These are phyloP conservation scores for Persicaria maculosa DNA, from an alignment of 148 eudicot species.

Conservation along the genomic window DNA sequence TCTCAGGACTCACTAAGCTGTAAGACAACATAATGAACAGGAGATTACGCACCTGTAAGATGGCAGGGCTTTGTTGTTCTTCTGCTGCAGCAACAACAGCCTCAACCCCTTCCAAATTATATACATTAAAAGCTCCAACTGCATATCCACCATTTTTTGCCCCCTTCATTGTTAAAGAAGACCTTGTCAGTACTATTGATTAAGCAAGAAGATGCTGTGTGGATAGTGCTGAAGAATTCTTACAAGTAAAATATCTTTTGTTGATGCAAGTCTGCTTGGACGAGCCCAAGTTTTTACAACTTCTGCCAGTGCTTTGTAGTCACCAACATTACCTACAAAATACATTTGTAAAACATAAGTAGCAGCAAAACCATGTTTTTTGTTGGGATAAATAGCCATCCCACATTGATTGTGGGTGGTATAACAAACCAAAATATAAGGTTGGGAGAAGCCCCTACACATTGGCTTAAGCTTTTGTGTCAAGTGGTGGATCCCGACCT, in stretches of 20 bases:
- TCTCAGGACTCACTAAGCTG: neutral
- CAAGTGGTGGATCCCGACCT: too few relatives aligned
- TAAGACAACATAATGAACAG: neutral
- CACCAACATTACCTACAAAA: slow-evolving; percentile 88
- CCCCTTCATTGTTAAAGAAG: slow-evolving; percentile 34
- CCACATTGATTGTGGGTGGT: too few relatives aligned
- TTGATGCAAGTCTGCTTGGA: slow-evolving; percentile 56
- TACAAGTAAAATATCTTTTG: slow-evolving; percentile 75
- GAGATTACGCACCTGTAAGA: slow-evolving; percentile 64
- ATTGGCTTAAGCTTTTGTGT: too few relatives aligned
- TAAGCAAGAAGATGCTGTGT: slow-evolving; percentile 6
- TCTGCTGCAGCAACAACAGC: slow-evolving; percentile 97
- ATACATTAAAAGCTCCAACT: slow-evolving; percentile 95
- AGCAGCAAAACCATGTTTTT: slow-evolving; percentile 20
- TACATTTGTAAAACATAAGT: slow-evolving; percentile 2
- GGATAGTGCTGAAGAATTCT: slow-evolving; percentile 18
- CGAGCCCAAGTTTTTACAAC: slow-evolving; percentile 78
- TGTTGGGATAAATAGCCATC: too few relatives aligned
- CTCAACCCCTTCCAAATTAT: slow-evolving; percentile 91
- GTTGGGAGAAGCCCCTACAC: too few relatives aligned
- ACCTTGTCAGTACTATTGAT: slow-evolving; percentile 7
- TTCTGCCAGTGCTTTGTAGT: slow-evolving; percentile 75
- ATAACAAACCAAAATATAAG: too few relatives aligned
- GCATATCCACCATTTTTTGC: slow-evolving; percentile 94
- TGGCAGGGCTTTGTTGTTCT: slow-evolving; percentile 81